A percentile compares a stretch with the other conserved stretches of the same genome.
Evolutionary conservation across 2,329 filamentous ascomycete species (phyloP).

Genomic region (Neofusicoccum umdonicola): DNA sequence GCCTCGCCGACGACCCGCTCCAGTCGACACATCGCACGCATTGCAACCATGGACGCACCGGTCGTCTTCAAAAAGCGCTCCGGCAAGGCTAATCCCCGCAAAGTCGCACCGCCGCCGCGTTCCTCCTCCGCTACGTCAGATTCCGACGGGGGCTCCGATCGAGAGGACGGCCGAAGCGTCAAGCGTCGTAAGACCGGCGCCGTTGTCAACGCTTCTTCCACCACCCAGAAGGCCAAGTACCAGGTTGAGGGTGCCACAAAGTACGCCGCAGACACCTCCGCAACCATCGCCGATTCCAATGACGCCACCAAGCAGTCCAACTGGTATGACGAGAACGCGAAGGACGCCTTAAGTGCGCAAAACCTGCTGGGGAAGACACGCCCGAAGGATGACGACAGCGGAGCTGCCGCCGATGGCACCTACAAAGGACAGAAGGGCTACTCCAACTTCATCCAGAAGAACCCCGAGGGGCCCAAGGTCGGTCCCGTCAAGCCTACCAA

Average conservation of each 20-base stretch:
- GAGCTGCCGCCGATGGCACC: constrained; percentile 53
- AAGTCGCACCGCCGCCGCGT: constrained; percentile 71
- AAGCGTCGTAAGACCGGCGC: constrained; percentile 75
- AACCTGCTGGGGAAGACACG: constrained; percentile 61
- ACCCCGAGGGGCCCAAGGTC: constrained; percentile 71
- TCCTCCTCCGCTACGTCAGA: constrained; percentile 53
- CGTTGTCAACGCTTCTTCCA: constrained; percentile 64
- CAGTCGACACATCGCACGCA: background rate
- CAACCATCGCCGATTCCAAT: constrained; percentile 65
- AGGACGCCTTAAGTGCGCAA: constrained; percentile 50
- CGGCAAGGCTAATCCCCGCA: constrained; percentile 74
- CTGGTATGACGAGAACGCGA: constrained; percentile 78
- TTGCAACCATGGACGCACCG: constrained; percentile 40
- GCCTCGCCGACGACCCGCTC: background rate
- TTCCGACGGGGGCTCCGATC: constrained; percentile 64
- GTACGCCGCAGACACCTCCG: constrained; percentile 60
- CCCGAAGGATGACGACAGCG: constrained; percentile 17
- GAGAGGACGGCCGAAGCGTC: constrained; percentile 73
- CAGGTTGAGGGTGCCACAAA: constrained; percentile 47
- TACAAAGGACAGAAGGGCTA: constrained; percentile 71
- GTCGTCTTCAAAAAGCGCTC: constrained; percentile 83
- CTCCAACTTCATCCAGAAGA: constrained; percentile 70
- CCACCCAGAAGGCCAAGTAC: constrained; percentile 48
- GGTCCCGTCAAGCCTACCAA: constrained; percentile 79
- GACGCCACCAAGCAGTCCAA: constrained; percentile 87